Conservation (phyloP, 345 rosid genomes). For the Corchorus capsularis region DNA sequence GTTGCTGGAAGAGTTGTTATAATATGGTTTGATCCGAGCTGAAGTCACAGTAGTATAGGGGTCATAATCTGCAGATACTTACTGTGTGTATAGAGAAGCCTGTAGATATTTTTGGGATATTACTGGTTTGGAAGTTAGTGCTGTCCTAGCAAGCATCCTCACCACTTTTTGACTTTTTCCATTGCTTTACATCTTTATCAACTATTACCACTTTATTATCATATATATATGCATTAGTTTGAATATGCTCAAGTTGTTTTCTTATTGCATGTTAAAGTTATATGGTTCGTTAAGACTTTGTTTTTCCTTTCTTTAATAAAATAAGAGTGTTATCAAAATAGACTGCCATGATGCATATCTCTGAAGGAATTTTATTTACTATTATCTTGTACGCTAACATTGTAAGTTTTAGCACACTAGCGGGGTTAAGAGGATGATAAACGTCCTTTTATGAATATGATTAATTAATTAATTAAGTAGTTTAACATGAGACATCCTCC, state of each 20-base stretch:
- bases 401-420: too few relatives aligned
- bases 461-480: too few relatives aligned
- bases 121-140: constrained; percentile 24
- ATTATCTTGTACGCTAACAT: too few relatives aligned
- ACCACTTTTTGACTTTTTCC: constrained; percentile 16
- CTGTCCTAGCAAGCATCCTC: constrained; percentile 23
- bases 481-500: too few relatives aligned
- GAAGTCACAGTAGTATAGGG: not conserved
- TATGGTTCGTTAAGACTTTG: not conserved
- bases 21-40: not conserved
- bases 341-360: not conserved
- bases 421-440: too few relatives aligned
- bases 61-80: not conserved
- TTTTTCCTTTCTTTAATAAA: not conserved
- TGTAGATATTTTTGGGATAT: not conserved
- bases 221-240: not conserved
- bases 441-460: too few relatives aligned
- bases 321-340: not conserved
- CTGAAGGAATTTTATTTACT: not conserved
- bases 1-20: constrained; percentile 10
- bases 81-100: not conserved
- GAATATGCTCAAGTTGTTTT: constrained; percentile 16
- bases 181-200: constrained; percentile 6
- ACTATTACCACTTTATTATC: constrained; percentile 16
- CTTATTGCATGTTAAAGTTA: not conserved